These are phyloP conservation scores for Phalaenopsis hybrid DNA, from an alignment of 116 monocot genomes.

Conservation along the genomic window DNA sequence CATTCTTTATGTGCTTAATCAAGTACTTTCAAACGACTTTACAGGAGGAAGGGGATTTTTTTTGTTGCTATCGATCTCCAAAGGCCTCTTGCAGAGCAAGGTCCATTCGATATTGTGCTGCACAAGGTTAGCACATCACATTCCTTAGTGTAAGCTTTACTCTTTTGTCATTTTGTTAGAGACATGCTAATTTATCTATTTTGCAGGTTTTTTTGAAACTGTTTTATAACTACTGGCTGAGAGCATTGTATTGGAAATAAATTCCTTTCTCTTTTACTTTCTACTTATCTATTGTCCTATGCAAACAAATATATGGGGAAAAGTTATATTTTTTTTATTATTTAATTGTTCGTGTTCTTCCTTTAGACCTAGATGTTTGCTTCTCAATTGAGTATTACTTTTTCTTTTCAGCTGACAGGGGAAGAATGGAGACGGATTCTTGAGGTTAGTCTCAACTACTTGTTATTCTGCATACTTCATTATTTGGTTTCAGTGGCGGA, in stretches of 20 bases:
- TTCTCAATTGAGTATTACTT: slow-evolving; percentile 6
- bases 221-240: not conserved
- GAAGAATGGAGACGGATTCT: slow-evolving; percentile 66
- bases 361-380: not conserved
- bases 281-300: not conserved
- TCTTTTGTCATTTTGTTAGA: not conserved
- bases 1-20: not conserved
- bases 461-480: not conserved
- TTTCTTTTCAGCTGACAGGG: slow-evolving; percentile 45
- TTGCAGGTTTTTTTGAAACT: not conserved
- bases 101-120: slow-evolving; percentile 88
- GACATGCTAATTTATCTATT: not conserved
- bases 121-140: slow-evolving; percentile 57
- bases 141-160: not conserved
- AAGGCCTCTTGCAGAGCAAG: slow-evolving; percentile 79
- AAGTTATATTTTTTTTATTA: not conserved
- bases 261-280: not conserved
- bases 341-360: not conserved
- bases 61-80: slow-evolving; percentile 83
- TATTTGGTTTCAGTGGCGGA: not conserved
- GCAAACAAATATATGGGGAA: not conserved
- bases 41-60: slow-evolving; percentile 91
- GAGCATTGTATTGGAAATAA: not conserved
- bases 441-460: slow-evolving; percentile 39
- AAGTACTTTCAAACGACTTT: slow-evolving; percentile 1